Conservation (phyloP, 2,329 filamentous ascomycete genomes). For the Corinectria fuckeliana region DNA sequence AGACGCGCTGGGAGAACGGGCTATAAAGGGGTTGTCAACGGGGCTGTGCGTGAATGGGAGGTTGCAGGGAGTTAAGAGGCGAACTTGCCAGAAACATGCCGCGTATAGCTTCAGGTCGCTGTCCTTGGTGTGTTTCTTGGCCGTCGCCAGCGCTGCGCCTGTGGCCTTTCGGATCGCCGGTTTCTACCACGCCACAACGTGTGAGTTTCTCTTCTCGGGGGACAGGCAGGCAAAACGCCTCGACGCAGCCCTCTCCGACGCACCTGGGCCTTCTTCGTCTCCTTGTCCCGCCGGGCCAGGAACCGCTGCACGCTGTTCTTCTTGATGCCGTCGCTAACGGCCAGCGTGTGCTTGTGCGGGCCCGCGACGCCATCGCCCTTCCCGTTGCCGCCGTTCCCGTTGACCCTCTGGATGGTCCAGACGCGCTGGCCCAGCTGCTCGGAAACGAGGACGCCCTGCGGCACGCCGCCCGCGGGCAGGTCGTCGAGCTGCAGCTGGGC, state of each 20-base stretch:
- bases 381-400: conserved; percentile 76
- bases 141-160: conserved; percentile 72
- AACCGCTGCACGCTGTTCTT: conserved; percentile 78
- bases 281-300: conserved; percentile 69
- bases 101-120: conserved; percentile 79
- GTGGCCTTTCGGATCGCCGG: conserved; percentile 75
- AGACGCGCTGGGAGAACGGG: conserved; percentile 86
- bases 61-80: no score
- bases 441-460: conserved; percentile 12
- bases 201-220: neutral
- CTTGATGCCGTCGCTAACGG: conserved; percentile 79
- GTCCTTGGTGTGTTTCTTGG: conserved; percentile 72
- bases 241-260: conserved; percentile 4
- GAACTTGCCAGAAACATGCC: conserved; percentile 77
- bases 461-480: conserved; percentile 4
- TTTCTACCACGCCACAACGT: conserved; percentile 58
- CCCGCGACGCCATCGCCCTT: conserved; percentile 73
- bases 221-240: neutral
- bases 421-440: conserved; percentile 57
- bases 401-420: conserved; percentile 80
- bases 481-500: conserved; percentile 43
- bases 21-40: conserved; percentile 46
- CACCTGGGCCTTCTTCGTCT: conserved; percentile 60
- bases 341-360: conserved; percentile 76
- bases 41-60: neutral